Base-by-base conservation (phyloP, 225 moss, liverwort and hornwort species). In the Takakia lepidozioides region DNA sequence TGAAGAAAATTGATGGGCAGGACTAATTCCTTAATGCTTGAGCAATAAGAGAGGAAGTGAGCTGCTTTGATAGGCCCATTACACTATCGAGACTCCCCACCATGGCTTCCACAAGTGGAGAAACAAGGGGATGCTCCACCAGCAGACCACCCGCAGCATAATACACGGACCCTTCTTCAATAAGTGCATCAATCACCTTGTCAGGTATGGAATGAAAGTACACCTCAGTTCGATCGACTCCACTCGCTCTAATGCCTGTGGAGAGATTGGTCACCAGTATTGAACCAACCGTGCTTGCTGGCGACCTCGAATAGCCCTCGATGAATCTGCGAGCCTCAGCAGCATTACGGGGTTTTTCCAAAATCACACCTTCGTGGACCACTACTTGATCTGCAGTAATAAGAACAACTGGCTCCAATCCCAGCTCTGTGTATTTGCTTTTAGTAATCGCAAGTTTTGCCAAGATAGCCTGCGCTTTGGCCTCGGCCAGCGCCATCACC, bases 321-420 rank as follows among this genome's bases (percentile, higher is more conserved):
- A 91, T 98, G 59, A 98, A 70, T 52, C 51, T 25, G 2, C 91
- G 73, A 19, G 91, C 98, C 68, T 91, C 87, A 27, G 81, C 85
- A 20, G 65, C 74, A 49, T 68, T 78, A 54, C 51, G 54, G 25
- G 98, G 98, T 59, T 98, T 98, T 51, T 98, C 98, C 62, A 84
- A 54, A 50, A 98, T 85, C 37, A 68, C 70, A 38, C 90, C 90
- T 78, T 98, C 87, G 61, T 98, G 87, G 49, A 91, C 82, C 44
- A 98, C 98, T 49, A 98, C 98, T 83, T 98, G 98, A 48, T 98
- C 98, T 19, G 98, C 90, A 4, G 98, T 98, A 32, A 98, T 87
- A 48, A 98, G 61, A 41, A 98, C 44, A 47, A 77, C 75, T 38
- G 75, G 82, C 0, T 25, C 37, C 4, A 52, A 6, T 6, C 32